These are phyloP conservation scores for Lomentospora prolificans DNA, from an alignment of 2,329 filamentous ascomycete species.

Conservation along the genomic window DNA sequence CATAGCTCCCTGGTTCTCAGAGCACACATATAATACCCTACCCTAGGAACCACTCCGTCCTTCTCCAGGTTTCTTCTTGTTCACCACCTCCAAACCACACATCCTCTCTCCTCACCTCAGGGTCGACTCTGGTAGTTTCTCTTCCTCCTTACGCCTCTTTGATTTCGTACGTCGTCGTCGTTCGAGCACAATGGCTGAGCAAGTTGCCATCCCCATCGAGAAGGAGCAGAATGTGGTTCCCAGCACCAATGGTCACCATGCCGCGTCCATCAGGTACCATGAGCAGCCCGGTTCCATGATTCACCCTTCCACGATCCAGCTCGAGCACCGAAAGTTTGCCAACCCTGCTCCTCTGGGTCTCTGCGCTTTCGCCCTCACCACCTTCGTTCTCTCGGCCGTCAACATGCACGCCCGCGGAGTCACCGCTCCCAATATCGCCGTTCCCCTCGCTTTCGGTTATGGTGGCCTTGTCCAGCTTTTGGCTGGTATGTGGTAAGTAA, in stretches of 20 bases:
- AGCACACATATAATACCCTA: not conserved
- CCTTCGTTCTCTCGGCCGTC: constrained; percentile 66
- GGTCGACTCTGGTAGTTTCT: constrained; percentile 9
- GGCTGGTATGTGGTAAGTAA: constrained; percentile 74
- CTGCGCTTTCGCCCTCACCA: constrained; percentile 71
- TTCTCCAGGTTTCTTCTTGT: constrained; percentile 2
- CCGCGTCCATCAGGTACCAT: not conserved
- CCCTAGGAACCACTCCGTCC: not conserved
- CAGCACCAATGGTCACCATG: constrained; percentile 1
- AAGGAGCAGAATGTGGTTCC: not conserved
- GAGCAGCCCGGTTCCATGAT: constrained; percentile 21
- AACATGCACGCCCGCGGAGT: constrained; percentile 59
- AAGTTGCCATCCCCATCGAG: constrained; percentile 2
- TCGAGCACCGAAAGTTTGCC: constrained; percentile 61
- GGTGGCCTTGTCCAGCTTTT: constrained; percentile 71
- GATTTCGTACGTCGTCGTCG: not conserved
- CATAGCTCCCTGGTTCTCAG: not conserved
- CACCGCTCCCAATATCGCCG: constrained; percentile 52
- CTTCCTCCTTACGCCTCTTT: not conserved
- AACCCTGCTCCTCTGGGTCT: constrained; percentile 73
- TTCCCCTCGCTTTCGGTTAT: constrained; percentile 63
- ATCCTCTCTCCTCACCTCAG: not conserved
- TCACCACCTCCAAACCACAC: not conserved
- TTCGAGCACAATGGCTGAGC: constrained; percentile 1
- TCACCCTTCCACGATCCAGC: constrained; percentile 59